These are phyloP conservation scores for Ogataea ganodermae DNA, from an alignment of 805 yeast genomes.

Conservation along the genomic window DNA sequence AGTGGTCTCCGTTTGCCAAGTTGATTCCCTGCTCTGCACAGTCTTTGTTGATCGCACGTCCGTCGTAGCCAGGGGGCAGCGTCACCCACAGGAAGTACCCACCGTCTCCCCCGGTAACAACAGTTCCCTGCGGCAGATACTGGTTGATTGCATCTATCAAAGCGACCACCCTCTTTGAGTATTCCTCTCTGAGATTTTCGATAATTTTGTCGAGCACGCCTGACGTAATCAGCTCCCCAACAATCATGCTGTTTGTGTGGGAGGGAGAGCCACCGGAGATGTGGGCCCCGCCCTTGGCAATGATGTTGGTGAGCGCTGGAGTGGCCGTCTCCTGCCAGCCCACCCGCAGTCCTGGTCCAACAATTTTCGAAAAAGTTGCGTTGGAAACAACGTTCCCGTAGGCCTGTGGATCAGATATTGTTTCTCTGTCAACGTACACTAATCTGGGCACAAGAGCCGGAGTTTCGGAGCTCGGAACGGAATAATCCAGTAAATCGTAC, in stretches of 20 bases:
- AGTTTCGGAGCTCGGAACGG: slow-evolving; percentile 19
- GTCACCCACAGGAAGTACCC: slow-evolving; percentile 84
- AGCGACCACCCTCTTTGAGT: slow-evolving; percentile 47
- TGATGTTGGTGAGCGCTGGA: slow-evolving; percentile 51
- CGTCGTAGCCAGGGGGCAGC: slow-evolving; percentile 46
- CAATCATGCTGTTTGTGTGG: slow-evolving; percentile 68
- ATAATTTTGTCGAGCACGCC: slow-evolving; percentile 55
- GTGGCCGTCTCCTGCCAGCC: slow-evolving; percentile 83
- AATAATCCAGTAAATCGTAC: slow-evolving; percentile 68
- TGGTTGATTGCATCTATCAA: slow-evolving; percentile 41
- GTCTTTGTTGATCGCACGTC: slow-evolving; percentile 33
- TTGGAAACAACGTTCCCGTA: slow-evolving; percentile 77
- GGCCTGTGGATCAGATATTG: slow-evolving; percentile 36
- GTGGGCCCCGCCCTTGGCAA: slow-evolving; percentile 75
- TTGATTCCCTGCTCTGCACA: slow-evolving; percentile 51
- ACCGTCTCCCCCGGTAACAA: slow-evolving; percentile 68
- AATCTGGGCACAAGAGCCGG: slow-evolving; percentile 39
- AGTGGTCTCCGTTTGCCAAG: slow-evolving; percentile 70
- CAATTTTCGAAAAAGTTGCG: slow-evolving; percentile 71
- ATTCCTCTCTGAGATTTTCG: slow-evolving; percentile 43
- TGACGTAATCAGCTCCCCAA: slow-evolving; percentile 56
- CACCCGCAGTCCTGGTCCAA: slow-evolving; percentile 82
- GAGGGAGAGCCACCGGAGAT: slow-evolving; percentile 85
- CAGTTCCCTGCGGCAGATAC: slow-evolving; percentile 58
- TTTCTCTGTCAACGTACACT: slow-evolving; percentile 63